A percentile compares a stretch with the other conserved stretches of the same genome.
phyloP scores from a whole-genome alignment of 2,329 filamentous ascomycete genomes.

The Beauveria sp. region DNA sequence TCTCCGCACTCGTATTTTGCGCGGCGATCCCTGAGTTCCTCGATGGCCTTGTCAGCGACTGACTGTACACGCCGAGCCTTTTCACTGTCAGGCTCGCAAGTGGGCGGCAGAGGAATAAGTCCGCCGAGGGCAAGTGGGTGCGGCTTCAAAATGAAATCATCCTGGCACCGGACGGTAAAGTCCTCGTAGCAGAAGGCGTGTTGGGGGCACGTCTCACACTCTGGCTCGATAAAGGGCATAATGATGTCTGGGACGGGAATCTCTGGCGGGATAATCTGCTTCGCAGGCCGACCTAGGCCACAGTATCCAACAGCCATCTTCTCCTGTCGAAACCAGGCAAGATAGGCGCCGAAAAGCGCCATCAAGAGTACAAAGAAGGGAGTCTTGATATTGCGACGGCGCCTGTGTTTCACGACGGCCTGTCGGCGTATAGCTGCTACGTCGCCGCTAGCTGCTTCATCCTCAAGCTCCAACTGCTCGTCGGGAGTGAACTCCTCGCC shows the following conservation, averaged over 20 bases:
- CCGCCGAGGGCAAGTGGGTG: constrained; percentile 81
- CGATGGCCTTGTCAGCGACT: constrained; percentile 80
- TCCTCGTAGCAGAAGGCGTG: constrained; percentile 84
- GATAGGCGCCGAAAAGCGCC: constrained; percentile 64
- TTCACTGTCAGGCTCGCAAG: constrained; percentile 90
- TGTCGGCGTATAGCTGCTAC: constrained; percentile 36
- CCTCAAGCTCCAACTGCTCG: constrained; percentile 72
- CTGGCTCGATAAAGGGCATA: constrained; percentile 61
- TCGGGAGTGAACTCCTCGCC: constrained; percentile 94
- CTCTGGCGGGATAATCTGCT: constrained; percentile 40
- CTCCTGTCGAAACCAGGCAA: constrained; percentile 82
- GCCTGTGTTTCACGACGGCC: constrained; percentile 26
- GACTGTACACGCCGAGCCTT: constrained; percentile 81
- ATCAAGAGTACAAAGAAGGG: constrained; percentile 66
- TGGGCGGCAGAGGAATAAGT: constrained; percentile 75
- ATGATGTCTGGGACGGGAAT: constrained; percentile 63
- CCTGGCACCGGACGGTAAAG: constrained; percentile 72
- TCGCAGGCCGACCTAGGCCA: constrained; percentile 64
- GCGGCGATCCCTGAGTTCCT: constrained; percentile 75
- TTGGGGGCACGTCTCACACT: constrained; percentile 82
- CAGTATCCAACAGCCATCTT: constrained; percentile 96
- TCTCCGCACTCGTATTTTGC: constrained; percentile 90
- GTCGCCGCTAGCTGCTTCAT: constrained; percentile 52
- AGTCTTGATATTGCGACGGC: constrained; percentile 46
- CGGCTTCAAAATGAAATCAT: constrained; percentile 75